Evolutionary conservation across 139 green algal species (phyloP).

Genomic region (Chlamydomonas eustigma): DNA sequence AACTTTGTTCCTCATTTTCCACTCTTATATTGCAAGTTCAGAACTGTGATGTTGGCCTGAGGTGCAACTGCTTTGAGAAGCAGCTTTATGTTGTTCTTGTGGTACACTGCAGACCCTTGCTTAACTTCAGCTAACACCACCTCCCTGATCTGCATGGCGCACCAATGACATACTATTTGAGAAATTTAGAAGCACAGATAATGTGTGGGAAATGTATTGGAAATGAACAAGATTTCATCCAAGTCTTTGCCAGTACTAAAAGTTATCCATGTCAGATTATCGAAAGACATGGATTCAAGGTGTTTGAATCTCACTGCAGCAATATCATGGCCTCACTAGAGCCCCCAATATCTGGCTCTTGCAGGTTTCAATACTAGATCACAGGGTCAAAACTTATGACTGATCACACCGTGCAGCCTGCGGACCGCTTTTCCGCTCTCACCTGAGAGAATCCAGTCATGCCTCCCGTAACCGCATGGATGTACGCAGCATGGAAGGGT

Average conservation of each 20-base stretch:
- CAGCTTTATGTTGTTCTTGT: not conserved
- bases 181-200: not conserved
- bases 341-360: too few relatives aligned
- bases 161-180: not conserved
- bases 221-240: too few relatives aligned
- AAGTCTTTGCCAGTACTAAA: too few relatives aligned
- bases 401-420: too few relatives aligned
- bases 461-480: constrained; percentile 53
- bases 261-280: too few relatives aligned
- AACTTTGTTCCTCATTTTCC: not conserved
- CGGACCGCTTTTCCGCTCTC: too few relatives aligned
- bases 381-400: too few relatives aligned
- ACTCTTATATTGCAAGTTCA: constrained; percentile 6
- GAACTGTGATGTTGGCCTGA: not conserved
- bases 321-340: too few relatives aligned
- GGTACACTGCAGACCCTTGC: not conserved
- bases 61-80: not conserved
- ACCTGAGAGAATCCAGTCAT: constrained; percentile 53
- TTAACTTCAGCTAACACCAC: constrained; percentile 64
- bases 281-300: too few relatives aligned
- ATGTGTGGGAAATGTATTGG: too few relatives aligned
- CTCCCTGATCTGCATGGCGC: constrained; percentile 36
- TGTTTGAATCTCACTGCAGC: too few relatives aligned
- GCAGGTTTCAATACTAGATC: too few relatives aligned
- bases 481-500: constrained; percentile 71